phyloP scores from a whole-genome alignment of 2,329 filamentous ascomycete species.

The Cadophora gregata region DNA sequence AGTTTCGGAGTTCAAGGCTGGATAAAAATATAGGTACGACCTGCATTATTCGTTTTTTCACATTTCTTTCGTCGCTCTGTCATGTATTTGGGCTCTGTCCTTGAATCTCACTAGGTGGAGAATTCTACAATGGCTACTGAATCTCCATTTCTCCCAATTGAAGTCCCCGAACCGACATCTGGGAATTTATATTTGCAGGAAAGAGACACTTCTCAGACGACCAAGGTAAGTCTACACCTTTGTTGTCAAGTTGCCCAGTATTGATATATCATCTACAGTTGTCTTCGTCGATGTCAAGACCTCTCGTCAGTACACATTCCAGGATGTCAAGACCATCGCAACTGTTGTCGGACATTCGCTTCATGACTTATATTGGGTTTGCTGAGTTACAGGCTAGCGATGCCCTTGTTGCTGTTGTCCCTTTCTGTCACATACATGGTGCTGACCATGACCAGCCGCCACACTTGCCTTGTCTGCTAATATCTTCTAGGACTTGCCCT shows the following conservation, averaged over 20 bases:
- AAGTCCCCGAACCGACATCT: conserved; percentile 79
- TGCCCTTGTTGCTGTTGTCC: conserved; percentile 69
- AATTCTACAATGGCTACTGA: conserved; percentile 15
- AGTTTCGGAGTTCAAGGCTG: neutral
- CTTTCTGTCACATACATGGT: conserved; percentile 78
- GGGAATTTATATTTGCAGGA: conserved; percentile 75
- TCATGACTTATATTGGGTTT: conserved; percentile 60
- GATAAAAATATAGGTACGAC: neutral
- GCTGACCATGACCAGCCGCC: neutral
- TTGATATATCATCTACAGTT: conserved; percentile 10
- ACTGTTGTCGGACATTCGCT: conserved; percentile 78
- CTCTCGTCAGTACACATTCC: conserved; percentile 68
- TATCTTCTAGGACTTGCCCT: conserved; percentile 58
- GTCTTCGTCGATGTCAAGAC: conserved; percentile 58
- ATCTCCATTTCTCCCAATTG: conserved; percentile 47
- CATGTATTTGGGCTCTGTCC: too few species aligned
- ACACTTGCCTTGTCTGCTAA: too few species aligned
- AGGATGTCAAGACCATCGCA: conserved; percentile 67
- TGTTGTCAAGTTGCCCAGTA: neutral
- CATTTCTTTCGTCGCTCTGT: too few species aligned
- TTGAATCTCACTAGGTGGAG: too few species aligned
- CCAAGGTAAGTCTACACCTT: conserved; percentile 60
- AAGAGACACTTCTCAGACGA: conserved; percentile 69
- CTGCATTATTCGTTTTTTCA: neutral
- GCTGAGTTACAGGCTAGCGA: conserved; percentile 45